Evolutionary conservation across 352 stramenopile genomes (phyloP), one percentile per base, ranked within the genome.

Genomic region (Phytophthora boehmeriae): DNA sequence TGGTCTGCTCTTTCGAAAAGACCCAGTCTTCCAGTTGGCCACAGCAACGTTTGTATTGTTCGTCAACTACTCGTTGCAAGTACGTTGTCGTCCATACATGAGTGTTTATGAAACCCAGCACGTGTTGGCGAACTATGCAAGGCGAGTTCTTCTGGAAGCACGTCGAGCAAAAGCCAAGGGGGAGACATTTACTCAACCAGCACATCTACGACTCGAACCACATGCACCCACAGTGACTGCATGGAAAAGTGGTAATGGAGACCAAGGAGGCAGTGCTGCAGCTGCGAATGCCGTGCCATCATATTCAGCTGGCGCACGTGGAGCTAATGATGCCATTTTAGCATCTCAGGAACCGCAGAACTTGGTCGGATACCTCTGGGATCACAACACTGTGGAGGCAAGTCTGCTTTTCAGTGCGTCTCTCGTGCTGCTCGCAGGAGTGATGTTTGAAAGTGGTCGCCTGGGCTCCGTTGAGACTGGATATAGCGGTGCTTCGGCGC

Each of bases 321-420:
- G 59, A 22, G 64, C 64, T 35, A 73, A 68, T 19, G 60, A 73
- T 38, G 60, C 65, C 9, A 70, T 73, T 19, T 54, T 74, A 23
- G 59, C 55, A 19, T 68, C 65, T 16, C 59, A 68, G 48, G 74
- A 85, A 27, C 57, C 65, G 6, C 76, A 84, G 34, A 78, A 71
- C 16, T 41, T 86, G 41, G 66, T 71, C 34, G 80, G 83, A 42
- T 89, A 87, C 41, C 69, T 90, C 14, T 90, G 76, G 78, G 79
- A 93, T 34, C 87, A 93, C 73, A 93, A 93, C 56, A 90, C 83
- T 1, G 79, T 93, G 8, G 85, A 93, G 51, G 75, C 78, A 0
- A 80, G 77, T 41, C 64, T 93, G 16, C 70, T 93, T 13, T 89
- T 90, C 38, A 90, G 80, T 41, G 79, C 83, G 25, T 87, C 80